These are phyloP conservation scores for Mallotus repandus DNA, from an alignment of 441 rosid genomes.

Conservation along the genomic window DNA sequence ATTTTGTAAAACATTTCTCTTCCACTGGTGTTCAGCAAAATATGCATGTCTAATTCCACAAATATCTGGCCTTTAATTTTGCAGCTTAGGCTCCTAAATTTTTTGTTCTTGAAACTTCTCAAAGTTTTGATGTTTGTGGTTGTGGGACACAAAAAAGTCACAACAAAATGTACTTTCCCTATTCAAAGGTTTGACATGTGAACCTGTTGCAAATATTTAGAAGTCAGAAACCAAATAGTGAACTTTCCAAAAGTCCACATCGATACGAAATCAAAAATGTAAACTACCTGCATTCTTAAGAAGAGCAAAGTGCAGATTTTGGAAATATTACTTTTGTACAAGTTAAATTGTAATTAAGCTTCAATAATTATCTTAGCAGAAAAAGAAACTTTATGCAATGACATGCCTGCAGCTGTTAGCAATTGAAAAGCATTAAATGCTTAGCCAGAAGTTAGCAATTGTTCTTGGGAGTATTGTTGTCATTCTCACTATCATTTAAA, in stretches of 20 bases:
- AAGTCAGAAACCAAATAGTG: no score
- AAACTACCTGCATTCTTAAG: no score
- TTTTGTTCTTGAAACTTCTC: not conserved
- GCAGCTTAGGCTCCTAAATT: not conserved
- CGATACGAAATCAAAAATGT: no score
- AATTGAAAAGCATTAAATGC: not conserved
- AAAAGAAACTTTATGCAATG: not conserved
- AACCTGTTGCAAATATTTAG: no score
- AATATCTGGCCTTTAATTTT: conserved; percentile 7
- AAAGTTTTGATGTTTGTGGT: no score
- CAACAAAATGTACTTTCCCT: no score
- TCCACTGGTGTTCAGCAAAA: not conserved
- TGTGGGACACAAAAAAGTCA: no score
- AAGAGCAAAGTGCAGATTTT: no score
- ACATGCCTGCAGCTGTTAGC: not conserved
- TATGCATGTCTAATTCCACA: not conserved
- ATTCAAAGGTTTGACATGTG: not conserved
- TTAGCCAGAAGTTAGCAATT: not conserved
- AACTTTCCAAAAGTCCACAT: no score
- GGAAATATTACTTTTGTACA: not conserved
- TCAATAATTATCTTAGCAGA: not conserved
- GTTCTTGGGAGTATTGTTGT: no score
- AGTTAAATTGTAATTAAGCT: not conserved
- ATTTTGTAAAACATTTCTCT: not conserved
- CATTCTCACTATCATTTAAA: no score